phyloP scores from a whole-genome alignment of 2,329 filamentous ascomycete species.

The Aciculosporium take region DNA sequence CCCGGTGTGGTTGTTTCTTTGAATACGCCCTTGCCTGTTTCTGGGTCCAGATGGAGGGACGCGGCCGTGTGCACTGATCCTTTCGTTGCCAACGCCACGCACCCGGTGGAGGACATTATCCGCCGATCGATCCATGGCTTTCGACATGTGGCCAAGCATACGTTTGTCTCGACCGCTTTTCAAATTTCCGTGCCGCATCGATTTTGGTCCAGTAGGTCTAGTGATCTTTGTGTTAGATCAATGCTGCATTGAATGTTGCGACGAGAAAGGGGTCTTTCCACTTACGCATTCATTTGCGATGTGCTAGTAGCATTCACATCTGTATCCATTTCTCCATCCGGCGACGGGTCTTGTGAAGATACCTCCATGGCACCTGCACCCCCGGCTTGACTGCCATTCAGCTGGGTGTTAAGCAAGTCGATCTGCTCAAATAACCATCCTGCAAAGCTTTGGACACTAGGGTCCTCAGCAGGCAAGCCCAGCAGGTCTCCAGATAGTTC shows the following conservation, averaged over 20 bases:
- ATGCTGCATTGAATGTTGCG: not conserved
- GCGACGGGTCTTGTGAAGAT: slow-evolving; percentile 21
- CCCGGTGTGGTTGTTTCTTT: slow-evolving; percentile 29
- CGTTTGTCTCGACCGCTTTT: slow-evolving; percentile 57
- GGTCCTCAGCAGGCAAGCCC: slow-evolving; percentile 67
- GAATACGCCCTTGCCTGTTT: slow-evolving; percentile 34
- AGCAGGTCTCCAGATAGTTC: slow-evolving; percentile 84
- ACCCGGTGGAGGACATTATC: slow-evolving; percentile 73
- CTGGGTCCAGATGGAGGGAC: slow-evolving; percentile 60
- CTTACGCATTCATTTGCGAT: slow-evolving; percentile 45
- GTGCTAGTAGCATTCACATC: slow-evolving; percentile 52
- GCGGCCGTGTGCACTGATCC: slow-evolving; percentile 67
- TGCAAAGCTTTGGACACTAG: slow-evolving; percentile 69
- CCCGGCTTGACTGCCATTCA: slow-evolving; percentile 34
- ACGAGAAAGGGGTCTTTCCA: slow-evolving; percentile 8
- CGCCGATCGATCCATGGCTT: slow-evolving; percentile 62
- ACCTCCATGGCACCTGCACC: slow-evolving; percentile 15
- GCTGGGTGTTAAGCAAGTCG: slow-evolving; percentile 47
- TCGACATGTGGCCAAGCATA: slow-evolving; percentile 73
- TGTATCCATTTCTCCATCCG: slow-evolving; percentile 42
- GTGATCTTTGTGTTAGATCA: not conserved
- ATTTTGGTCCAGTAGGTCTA: slow-evolving; percentile 87
- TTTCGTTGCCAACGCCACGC: slow-evolving; percentile 57
- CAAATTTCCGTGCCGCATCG: slow-evolving; percentile 65
- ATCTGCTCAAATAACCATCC: slow-evolving; percentile 90